A percentile compares a stretch with the other conserved stretches of the same genome.
Evolutionary conservation across 345 rosid species (phyloP).

Genomic region (Cardiospermum halicacabum): DNA sequence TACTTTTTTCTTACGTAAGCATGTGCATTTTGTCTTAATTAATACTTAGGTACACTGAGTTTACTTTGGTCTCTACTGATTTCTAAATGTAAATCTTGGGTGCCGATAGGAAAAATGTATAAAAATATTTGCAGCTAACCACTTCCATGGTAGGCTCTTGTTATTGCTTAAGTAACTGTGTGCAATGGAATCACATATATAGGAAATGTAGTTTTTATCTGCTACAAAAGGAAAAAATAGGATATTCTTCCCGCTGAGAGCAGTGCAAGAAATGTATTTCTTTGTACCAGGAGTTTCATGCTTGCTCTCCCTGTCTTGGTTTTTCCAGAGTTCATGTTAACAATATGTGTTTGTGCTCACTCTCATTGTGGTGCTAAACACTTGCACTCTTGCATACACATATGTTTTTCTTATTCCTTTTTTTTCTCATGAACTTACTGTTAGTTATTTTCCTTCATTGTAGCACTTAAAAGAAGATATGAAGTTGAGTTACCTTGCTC

Average conservation of each 20-base stretch:
- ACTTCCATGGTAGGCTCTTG: background rate
- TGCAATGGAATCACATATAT: background rate
- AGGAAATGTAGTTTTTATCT: background rate
- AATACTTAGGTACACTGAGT: background rate
- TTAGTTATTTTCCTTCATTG: slow-evolving; percentile 17
- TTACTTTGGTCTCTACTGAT: background rate
- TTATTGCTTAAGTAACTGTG: background rate
- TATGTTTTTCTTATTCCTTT: background rate
- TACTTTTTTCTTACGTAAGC: slow-evolving; percentile 9
- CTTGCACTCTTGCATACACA: background rate
- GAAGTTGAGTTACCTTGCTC: slow-evolving; percentile 96
- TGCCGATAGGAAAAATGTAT: background rate
- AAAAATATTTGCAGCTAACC: background rate
- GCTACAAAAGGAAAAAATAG: too few relatives aligned
- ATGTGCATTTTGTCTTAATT: slow-evolving; percentile 1
- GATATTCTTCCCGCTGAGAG: background rate
- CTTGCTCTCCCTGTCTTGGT: background rate
- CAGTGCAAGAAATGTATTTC: background rate
- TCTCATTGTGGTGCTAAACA: background rate
- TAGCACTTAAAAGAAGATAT: slow-evolving; percentile 99
- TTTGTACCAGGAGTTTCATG: background rate
- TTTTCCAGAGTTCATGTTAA: too few relatives aligned
- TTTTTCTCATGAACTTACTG: slow-evolving; percentile 3
- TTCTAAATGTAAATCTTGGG: background rate
- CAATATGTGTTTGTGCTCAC: too few relatives aligned